A percentile compares a stretch with the other conserved stretches of the same genome.
Evolutionary conservation across 306 rosid genomes (phyloP).

Genomic region (Rubus idaeus): DNA sequence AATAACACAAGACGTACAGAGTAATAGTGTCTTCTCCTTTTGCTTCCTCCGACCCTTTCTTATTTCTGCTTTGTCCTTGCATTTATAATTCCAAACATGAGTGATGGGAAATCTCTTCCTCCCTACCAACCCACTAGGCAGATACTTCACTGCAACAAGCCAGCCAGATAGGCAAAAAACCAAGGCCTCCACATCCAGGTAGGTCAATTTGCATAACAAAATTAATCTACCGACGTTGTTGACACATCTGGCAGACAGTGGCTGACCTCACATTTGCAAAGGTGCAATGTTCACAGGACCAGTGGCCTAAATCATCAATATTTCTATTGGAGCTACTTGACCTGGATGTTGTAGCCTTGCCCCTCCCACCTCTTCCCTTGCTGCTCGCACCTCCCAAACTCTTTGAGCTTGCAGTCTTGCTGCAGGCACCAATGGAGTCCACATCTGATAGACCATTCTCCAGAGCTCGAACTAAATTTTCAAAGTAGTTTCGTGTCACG

Average conservation of each 20-base stretch:
- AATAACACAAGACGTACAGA: slow-evolving; percentile 3
- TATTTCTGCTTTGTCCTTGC: slow-evolving; percentile 9
- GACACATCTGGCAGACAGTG: slow-evolving; percentile 44
- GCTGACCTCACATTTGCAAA: slow-evolving; percentile 39
- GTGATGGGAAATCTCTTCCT: slow-evolving; percentile 1
- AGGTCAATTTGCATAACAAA: slow-evolving; percentile 10
- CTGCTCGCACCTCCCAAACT: slow-evolving; percentile 34
- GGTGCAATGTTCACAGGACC: slow-evolving; percentile 58
- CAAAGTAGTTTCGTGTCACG: slow-evolving; percentile 54
- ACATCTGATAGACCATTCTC: slow-evolving; percentile 56
- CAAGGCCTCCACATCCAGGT: slow-evolving; percentile 12
- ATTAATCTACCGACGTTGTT: slow-evolving; percentile 35
- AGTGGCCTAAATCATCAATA: slow-evolving; percentile 39
- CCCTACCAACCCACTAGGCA: neutral
- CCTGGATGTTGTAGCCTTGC: slow-evolving; percentile 42
- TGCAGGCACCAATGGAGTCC: slow-evolving; percentile 40
- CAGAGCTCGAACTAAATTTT: slow-evolving; percentile 50
- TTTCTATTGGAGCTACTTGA: slow-evolving; percentile 38
- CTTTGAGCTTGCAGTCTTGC: slow-evolving; percentile 44
- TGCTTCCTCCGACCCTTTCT: slow-evolving; percentile 13
- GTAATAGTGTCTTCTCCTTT: slow-evolving; percentile 8
- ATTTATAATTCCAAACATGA: neutral
- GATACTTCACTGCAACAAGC: neutral
- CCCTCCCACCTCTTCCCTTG: slow-evolving; percentile 47
- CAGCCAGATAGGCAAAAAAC: slow-evolving; percentile 19